phyloP scores from a whole-genome alignment of 352 stramenopile species.

The Pseudoperonospora humuli region DNA sequence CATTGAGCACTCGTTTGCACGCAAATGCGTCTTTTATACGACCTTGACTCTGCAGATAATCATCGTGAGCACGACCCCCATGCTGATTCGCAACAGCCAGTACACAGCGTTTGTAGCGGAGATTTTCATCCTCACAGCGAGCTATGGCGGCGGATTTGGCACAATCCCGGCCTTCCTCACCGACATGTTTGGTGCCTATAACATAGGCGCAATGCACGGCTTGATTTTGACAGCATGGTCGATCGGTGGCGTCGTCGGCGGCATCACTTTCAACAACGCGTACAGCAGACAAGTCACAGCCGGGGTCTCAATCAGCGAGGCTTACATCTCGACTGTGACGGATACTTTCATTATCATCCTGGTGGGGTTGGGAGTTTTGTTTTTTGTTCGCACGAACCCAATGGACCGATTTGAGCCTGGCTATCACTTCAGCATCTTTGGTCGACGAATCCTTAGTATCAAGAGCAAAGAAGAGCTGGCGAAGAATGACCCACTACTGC shows the following conservation, averaged over 20 bases:
- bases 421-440: slow-evolving; percentile 62
- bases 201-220: slow-evolving; percentile 79
- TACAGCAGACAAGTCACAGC: slow-evolving; percentile 33
- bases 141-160: slow-evolving; percentile 69
- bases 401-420: slow-evolving; percentile 57
- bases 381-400: slow-evolving; percentile 61
- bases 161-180: slow-evolving; percentile 74
- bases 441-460: slow-evolving; percentile 47
- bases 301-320: slow-evolving; percentile 32
- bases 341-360: slow-evolving; percentile 55
- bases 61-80: slow-evolving; percentile 50
- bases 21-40: slow-evolving; percentile 58
- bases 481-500: slow-evolving; percentile 23
- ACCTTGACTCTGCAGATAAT: slow-evolving; percentile 46
- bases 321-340: slow-evolving; percentile 65
- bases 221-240: slow-evolving; percentile 79
- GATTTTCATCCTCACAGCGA: slow-evolving; percentile 61
- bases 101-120: slow-evolving; percentile 52
- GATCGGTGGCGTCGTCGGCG: slow-evolving; percentile 62
- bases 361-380: slow-evolving; percentile 35
- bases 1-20: slow-evolving; percentile 43
- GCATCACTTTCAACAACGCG: slow-evolving; percentile 57
- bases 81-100: slow-evolving; percentile 42
- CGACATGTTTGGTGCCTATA: slow-evolving; percentile 79
- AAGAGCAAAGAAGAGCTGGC: slow-evolving; percentile 31